Conservation (phyloP, 208 protist genomes). For the Phytomonas sp. region DNA sequence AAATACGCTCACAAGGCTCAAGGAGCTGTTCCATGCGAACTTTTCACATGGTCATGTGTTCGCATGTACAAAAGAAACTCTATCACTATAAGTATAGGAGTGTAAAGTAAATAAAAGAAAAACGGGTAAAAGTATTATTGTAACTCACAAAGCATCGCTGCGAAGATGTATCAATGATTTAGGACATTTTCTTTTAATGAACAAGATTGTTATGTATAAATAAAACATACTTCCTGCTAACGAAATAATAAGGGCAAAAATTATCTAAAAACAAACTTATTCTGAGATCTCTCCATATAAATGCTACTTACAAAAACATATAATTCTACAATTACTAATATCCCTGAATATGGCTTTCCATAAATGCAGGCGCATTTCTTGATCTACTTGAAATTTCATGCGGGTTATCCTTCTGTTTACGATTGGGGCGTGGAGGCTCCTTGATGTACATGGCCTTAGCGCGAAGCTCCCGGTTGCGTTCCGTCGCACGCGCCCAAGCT, state of each 20-base stretch:
- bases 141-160: not conserved
- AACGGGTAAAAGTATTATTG: not conserved
- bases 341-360: conserved; percentile 48
- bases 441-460: conserved; percentile 87
- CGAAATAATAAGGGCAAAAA: not conserved
- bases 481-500: conserved; percentile 47
- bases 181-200: not conserved
- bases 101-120: not conserved
- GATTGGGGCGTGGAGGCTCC: conserved; percentile 75
- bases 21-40: conserved; percentile 48
- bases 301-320: conserved; percentile 1
- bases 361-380: conserved; percentile 50
- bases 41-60: not conserved
- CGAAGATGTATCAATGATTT: not conserved
- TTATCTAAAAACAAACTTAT: not conserved
- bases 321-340: conserved; percentile 20
- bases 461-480: conserved; percentile 67
- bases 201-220: not conserved
- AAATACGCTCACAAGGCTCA: conserved; percentile 19
- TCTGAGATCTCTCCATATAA: conserved; percentile 3
- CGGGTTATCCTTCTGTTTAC: conserved; percentile 48
- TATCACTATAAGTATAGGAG: not conserved
- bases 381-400: conserved; percentile 60
- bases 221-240: not conserved
- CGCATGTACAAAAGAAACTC: not conserved